Conservation (phyloP, 176 grass and related monocot species). For the Phragmites australis region DNA sequence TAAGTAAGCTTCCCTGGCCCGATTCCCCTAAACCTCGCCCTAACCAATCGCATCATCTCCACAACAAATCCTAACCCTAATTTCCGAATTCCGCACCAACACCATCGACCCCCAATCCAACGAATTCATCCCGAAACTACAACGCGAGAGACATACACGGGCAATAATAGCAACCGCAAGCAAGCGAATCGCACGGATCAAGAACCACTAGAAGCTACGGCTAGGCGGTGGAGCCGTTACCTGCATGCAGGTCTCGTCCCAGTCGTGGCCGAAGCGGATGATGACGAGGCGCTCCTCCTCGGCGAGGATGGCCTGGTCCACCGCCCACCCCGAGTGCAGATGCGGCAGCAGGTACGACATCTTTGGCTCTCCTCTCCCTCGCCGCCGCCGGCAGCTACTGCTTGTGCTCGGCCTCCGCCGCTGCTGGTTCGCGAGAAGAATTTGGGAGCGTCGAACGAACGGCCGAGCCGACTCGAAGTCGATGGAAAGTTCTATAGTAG, state of each 20-base stretch:
- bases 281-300: slow-evolving; percentile 99
- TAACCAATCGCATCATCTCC: neutral
- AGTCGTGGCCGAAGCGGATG: slow-evolving; percentile 98
- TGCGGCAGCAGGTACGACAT: slow-evolving; percentile 99
- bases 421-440: neutral
- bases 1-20: neutral
- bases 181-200: neutral
- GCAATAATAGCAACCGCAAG: neutral
- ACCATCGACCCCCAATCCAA: neutral
- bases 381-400: neutral
- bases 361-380: slow-evolving; percentile 8
- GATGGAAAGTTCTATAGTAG: neutral
- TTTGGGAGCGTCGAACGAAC: too few relatives aligned
- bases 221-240: slow-evolving; percentile 25
- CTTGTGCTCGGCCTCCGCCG: neutral
- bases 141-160: neutral
- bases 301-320: slow-evolving; percentile 97
- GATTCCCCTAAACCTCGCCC: neutral
- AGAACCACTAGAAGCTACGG: neutral
- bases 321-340: slow-evolving; percentile 97
- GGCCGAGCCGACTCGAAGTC: neutral
- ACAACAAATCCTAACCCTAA: neutral
- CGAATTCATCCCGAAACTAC: neutral
- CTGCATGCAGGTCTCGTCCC: slow-evolving; percentile 99
- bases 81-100: neutral